phyloP scores from a whole-genome alignment of 495 filamentous ascomycete genomes.

The Penicillium robsamsonii region DNA sequence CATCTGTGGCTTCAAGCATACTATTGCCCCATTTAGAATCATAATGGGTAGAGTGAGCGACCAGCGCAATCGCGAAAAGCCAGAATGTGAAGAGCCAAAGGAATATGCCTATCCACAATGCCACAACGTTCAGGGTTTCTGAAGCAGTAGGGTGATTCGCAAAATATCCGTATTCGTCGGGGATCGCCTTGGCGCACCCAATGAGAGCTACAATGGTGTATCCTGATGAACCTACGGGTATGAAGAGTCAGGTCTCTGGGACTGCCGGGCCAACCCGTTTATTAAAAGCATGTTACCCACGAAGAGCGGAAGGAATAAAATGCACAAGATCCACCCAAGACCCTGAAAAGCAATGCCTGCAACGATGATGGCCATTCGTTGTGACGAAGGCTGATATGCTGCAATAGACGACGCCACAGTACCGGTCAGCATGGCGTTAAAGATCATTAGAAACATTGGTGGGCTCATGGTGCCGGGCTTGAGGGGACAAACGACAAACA shows the following conservation, averaged over 20 bases:
- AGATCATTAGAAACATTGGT: constrained; percentile 5
- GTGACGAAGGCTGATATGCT: constrained; percentile 1
- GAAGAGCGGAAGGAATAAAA: not conserved
- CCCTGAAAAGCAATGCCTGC: constrained; percentile 2
- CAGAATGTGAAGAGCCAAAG: constrained; percentile 5
- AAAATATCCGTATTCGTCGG: not conserved
- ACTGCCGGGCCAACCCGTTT: not conserved
- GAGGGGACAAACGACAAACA: constrained; percentile 3
- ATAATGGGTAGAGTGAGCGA: not conserved
- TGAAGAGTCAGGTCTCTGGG: constrained; percentile 3
- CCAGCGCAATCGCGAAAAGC: constrained; percentile 1
- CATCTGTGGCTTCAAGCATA: constrained; percentile 2
- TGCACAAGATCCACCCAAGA: constrained; percentile 2
- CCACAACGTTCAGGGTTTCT: constrained; percentile 1
- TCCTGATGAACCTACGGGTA: constrained; percentile 1
- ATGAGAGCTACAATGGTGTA: constrained; percentile 2
- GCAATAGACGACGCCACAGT: constrained; percentile 1
- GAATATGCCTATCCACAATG: constrained; percentile 3
- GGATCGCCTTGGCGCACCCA: not conserved
- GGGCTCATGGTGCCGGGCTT: not conserved
- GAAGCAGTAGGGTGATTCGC: constrained; percentile 2
- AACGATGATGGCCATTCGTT: constrained; percentile 3
- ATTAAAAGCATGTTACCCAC: constrained; percentile 2
- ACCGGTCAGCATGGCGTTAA: not conserved
- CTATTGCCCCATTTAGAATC: not conserved